Base-by-base conservation (phyloP, 768 basidiomycete species). In the Mycena epipterygia region DNA sequence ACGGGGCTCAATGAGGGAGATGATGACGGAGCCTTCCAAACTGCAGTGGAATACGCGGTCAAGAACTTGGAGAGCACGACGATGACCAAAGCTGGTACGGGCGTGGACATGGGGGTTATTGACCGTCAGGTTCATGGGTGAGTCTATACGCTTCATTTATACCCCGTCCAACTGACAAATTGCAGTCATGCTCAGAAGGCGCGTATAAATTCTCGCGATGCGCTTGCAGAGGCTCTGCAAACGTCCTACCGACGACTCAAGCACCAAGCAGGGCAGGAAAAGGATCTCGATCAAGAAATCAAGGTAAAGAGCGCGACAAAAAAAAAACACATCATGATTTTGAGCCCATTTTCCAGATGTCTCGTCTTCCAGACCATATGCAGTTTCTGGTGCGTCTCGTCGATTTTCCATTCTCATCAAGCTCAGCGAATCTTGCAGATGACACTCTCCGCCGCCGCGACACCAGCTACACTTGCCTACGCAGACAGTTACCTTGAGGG, bases 341-440 rank as follows among this genome's bases (percentile, higher is more conserved):
- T 25, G 21, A 37, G n/a, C 6, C 16, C 32, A 30, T 52, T 49
- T n/a, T 51, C 27, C 66, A 93, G 90, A 77, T 82, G 58, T 86
- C 90, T 23, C 89, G 82, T 55, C 81, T 94, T 25, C 92, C 93
- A 3, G 89, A 90, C 74, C 93, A 94, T 79, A 78, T 95, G 8
- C 91, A 93, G 67, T 84, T 95, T 53, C 83, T 95, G 62, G 94
- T 94, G 78, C 67, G 88, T 77, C 12, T 9, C 25, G 3, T 30
- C 37, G 5, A 35, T 3, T 25, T 41, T 68, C 48, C 2, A 37
- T 17, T 0, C 11, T 46, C 7, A 39, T 49, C 41, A 25, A 30
- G 27, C 55, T 59, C 27, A 51, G 48, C 39, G 73, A 7, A n/a
- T n/a, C 25, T 41, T 51, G 19, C 68, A 94, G 93, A 80, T 91